Conservation (phyloP, 441 rosid genomes). For the Aquilaria agallochum region DNA sequence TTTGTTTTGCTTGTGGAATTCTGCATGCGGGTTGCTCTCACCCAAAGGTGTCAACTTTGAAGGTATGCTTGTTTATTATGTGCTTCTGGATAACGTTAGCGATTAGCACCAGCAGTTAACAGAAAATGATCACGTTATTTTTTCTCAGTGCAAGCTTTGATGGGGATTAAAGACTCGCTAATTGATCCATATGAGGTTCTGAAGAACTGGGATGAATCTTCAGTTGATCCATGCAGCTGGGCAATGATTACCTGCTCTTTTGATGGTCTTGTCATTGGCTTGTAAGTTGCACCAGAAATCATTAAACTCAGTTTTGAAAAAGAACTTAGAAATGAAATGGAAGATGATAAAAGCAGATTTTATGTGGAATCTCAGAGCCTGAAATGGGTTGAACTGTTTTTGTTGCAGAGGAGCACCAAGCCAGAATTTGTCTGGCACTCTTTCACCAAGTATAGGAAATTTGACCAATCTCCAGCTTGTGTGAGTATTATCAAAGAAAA, state of each 20-base stretch:
- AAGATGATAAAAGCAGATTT: not conserved
- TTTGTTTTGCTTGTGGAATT: conserved; percentile 37
- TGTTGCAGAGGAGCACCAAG: conserved; percentile 86
- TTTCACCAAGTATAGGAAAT: conserved; percentile 78
- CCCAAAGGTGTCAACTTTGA: conserved; percentile 90
- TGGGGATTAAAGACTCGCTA: conserved; percentile 57
- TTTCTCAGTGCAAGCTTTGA: conserved; percentile 74
- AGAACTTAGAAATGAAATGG: not conserved
- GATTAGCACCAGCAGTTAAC: not conserved
- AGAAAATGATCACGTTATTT: conserved; percentile 5
- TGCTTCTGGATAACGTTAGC: not conserved
- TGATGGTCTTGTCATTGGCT: conserved; percentile 68
- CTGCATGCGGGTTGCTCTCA: conserved; percentile 68
- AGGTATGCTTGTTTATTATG: conserved; percentile 39
- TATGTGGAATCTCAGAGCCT: not conserved
- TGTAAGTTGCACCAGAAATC: conserved; percentile 44
- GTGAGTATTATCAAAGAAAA: conserved; percentile 37
- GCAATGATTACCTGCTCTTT: conserved; percentile 73
- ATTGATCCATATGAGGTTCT: conserved; percentile 82
- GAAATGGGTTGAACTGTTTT: conserved; percentile 11
- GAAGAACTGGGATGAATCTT: conserved; percentile 76
- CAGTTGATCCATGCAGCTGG: conserved; percentile 99
- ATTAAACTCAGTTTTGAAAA: not conserved
- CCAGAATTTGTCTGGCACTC: conserved; percentile 82
- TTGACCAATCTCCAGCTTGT: conserved; percentile 85